Evolutionary conservation across 768 basidiomycete genomes (phyloP), one percentile per base, ranked within the genome.

Genomic region (Podaxis mareebaensis): DNA sequence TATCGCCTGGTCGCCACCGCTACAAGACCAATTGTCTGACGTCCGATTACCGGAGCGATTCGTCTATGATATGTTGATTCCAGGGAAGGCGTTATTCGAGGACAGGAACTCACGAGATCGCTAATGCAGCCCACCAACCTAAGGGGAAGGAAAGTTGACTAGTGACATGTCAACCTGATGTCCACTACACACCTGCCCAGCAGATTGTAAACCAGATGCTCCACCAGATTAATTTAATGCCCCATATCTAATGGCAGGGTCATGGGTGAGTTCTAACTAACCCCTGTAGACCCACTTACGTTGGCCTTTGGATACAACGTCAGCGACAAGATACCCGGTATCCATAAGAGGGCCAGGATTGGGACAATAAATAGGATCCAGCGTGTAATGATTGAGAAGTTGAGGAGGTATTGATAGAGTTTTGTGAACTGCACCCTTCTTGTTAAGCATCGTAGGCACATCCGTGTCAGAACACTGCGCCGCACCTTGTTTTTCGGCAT

Each of bases 351-450:
- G 33, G 74, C 85, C 42, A 92, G 76, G 28, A 93, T 74, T 1
- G 93, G 93, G 17, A 93, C 71, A 69, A 95, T 92, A 76, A 89
- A 90, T 33, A 94, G 65, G 22, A 86, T 78, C 92, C 92, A 94
- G 40, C 93, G 84, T 7, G 91, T 88, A 53, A 92, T 79, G 71
- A 93, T 88, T 2, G 90, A 91, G 20, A 84, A 84, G 69, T 88
- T 89, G 57, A 93, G 70, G 8, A 93, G 81, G 74, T 89, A 93
- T 66, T 88, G 79, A 75, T 93, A 93, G 3, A 89, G 71, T 67
- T 81, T 84, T 0, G 83, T 76, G 46, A 89, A 71, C 89, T 91
- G 60, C 15, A 64, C 54, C 46, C 57, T 3, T 33, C 33, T 46
- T 28, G 44, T 53, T 51, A 7, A 59, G 49, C 57, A 30, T 52